Evolutionary conservation across 306 rosid genomes (phyloP), one percentile per base, ranked within the genome.

Genomic region (Inga leiocalycina): DNA sequence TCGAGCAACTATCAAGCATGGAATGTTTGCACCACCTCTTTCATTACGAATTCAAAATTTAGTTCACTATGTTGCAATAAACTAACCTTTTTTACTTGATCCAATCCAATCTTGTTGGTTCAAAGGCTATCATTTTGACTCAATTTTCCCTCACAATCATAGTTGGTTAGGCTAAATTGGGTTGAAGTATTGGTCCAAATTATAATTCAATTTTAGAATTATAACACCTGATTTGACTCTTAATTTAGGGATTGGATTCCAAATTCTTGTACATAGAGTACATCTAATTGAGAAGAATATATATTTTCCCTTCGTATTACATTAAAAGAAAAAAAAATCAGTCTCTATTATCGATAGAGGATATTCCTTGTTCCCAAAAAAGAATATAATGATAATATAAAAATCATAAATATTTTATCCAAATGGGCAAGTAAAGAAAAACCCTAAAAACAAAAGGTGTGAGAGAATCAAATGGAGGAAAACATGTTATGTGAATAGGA

Each of bases 11-110:
- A 0, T 39, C 1, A 39, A 39, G 4, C 2, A 39, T 6, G 0
- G 0, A 39, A 39, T 39, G 1, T 6, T 0, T 0, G 1, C 8
- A 39, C n/a, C 8, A 39, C 1, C 1, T 39, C 1, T 39, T 0
- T 39, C 4, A 39, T 39, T 5, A 39, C 1, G 6, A 39, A 39
- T 39, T 39, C 1, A 39, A 39, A 39, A 1, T 5, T 39, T 6
- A 1, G 0, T 6, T 6, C 1, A 1, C 0, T 37, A 0, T 5
- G n/a, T n/a, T n/a, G n/a, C n/a, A 1, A 37, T 6, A 37, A 37
- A 37, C 41, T 37, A 37, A 1, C 0, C 7, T 0, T 4, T 37
- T 37, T 1, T 0, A 37, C 7, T 5, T 4, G 41, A 5, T 39
- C 8, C 0, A 39, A 39, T n/a, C n/a, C n/a, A n/a, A n/a, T n/a